Percentiles rank a stretch among this genome's conserved stretches.
These are phyloP conservation scores for Dryadomyces quercivorus DNA, from an alignment of 2,329 filamentous ascomycete species.

Conservation along the genomic window DNA sequence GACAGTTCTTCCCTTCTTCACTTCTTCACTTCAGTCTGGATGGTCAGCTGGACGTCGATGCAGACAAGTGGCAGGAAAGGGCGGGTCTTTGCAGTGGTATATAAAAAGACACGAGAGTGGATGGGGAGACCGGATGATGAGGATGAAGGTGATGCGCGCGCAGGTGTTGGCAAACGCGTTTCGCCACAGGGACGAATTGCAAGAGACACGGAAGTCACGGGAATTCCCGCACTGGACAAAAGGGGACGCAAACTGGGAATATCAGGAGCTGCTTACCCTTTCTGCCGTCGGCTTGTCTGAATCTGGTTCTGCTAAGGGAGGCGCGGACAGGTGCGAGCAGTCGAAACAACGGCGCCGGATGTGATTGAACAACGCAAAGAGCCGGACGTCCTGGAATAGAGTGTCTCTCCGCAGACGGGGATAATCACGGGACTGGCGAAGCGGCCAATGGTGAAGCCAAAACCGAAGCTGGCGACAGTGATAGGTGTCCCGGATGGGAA, in stretches of 20 bases:
- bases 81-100: too few relatives aligned
- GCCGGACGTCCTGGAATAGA: background rate
- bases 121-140: too few relatives aligned
- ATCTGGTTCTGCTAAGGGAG: background rate
- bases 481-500: conserved; percentile 31
- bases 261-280: background rate
- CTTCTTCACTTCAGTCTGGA: too few relatives aligned
- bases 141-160: too few relatives aligned
- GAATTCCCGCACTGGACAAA: too few relatives aligned
- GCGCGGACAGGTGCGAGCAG: background rate
- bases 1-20: too few relatives aligned
- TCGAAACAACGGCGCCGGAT: background rate
- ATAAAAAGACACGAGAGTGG: too few relatives aligned
- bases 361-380: conserved; percentile 4
- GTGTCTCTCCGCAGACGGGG: conserved; percentile 27
- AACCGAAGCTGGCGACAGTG: conserved; percentile 30
- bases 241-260: background rate
- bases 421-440: conserved; percentile 40
- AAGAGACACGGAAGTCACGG: too few relatives aligned
- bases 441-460: conserved; percentile 14
- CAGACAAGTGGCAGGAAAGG: background rate
- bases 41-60: too few relatives aligned
- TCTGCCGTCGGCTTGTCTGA: background rate
- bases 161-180: too few relatives aligned
- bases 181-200: too few relatives aligned